Evolutionary conservation across 331 rosid species (phyloP).

Genomic region (Dryas integrifolia): DNA sequence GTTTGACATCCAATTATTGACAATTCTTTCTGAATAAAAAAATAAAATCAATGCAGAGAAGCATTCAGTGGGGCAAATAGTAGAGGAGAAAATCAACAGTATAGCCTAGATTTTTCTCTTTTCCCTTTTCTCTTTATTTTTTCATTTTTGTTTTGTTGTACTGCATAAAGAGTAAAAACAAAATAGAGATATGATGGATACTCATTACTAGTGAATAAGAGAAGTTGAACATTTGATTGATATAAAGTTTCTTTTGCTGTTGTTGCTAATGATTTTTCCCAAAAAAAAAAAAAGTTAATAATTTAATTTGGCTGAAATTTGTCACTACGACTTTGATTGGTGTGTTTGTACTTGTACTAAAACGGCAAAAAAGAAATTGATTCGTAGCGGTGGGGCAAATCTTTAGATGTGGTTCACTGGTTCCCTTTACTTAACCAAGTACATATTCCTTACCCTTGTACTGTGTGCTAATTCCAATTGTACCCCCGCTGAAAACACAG

Average conservation of each 20-base stretch:
- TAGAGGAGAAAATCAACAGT: conserved; percentile 15
- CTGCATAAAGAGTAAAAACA: conserved; percentile 1
- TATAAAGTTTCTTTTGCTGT: conserved; percentile 1
- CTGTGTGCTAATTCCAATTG: too few relatives aligned
- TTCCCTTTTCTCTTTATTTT: background rate
- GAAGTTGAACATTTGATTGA: conserved; percentile 1
- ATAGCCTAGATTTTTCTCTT: background rate
- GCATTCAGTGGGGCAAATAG: background rate
- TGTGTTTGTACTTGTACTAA: background rate
- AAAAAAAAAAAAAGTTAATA: background rate
- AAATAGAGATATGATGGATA: conserved; percentile 25
- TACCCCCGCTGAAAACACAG: too few relatives aligned
- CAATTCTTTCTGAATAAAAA: conserved; percentile 6
- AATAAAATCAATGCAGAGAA: conserved; percentile 1
- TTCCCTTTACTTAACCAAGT: background rate
- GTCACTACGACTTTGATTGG: background rate
- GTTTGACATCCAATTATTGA: conserved; percentile 15
- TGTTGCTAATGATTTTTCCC: conserved; percentile 22
- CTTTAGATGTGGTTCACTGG: background rate
- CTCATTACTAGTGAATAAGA: conserved; percentile 6
- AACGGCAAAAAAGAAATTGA: conserved; percentile 1
- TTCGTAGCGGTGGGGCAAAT: background rate
- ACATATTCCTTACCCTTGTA: background rate
- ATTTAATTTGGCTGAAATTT: background rate
- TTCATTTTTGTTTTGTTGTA: background rate